These are phyloP conservation scores for Neospora caninum DNA, from an alignment of 169 alveolate species.

Conservation along the genomic window DNA sequence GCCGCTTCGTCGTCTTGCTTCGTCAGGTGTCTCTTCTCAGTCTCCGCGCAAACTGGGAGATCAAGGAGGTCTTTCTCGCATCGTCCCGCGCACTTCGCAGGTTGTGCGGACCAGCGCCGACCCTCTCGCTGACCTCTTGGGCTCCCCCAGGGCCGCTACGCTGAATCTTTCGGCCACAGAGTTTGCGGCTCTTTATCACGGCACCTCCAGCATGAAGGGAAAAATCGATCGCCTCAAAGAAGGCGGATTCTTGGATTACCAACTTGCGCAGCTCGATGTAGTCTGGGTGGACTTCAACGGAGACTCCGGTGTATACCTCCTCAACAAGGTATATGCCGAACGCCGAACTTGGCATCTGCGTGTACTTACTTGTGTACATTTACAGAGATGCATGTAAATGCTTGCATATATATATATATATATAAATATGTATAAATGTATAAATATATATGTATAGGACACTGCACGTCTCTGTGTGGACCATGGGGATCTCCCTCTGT, in stretches of 20 bases:
- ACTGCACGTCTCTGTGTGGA: too few relatives aligned
- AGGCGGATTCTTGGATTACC: constrained; percentile 50
- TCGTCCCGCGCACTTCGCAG: too few relatives aligned
- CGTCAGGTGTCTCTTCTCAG: too few relatives aligned
- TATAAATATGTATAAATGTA: background rate
- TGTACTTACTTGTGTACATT: background rate
- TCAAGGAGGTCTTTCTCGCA: too few relatives aligned
- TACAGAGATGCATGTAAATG: background rate
- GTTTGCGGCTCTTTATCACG: background rate
- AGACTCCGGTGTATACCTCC: constrained; percentile 55
- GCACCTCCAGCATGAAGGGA: constrained; percentile 8
- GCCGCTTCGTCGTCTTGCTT: too few relatives aligned
- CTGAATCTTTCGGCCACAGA: background rate
- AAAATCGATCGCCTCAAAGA: constrained; percentile 29
- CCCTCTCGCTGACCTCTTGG: background rate
- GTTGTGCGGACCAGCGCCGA: background rate
- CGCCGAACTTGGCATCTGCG: too few relatives aligned
- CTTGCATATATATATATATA: background rate
- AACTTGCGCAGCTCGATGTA: constrained; percentile 13
- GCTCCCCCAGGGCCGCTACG: background rate
- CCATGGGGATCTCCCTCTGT: too few relatives aligned
- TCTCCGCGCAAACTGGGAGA: too few relatives aligned
- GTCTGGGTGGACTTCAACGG: constrained; percentile 62
- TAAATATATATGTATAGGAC: background rate
- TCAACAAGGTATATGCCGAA: constrained; percentile 46